Evolutionary conservation across 2,329 filamentous ascomycete genomes (phyloP), one percentile per base, ranked within the genome.

Genomic region (Penicillium sp.): DNA sequence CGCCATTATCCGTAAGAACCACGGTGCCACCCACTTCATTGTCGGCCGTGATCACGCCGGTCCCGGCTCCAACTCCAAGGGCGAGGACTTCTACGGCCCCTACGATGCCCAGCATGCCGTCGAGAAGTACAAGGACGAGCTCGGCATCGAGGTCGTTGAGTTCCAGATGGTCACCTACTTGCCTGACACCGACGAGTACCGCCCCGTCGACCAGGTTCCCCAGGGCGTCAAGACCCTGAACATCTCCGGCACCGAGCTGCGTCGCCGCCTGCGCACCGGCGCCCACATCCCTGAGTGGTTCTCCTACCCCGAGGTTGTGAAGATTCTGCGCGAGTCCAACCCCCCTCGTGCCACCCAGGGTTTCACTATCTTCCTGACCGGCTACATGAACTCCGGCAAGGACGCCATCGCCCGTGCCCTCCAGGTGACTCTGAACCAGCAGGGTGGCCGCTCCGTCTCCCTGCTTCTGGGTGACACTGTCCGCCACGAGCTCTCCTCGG

Each of bases 141-240:
- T 99, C 56, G 94, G 92, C 67, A 99, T 99, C 70, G 90, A 96
- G 79, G 94, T 99, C 69, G 94, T 99, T 60, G 91, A 94, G 63
- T 99, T 99, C 87, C 92, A 97, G 81, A 91, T 95, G 85, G 96
- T 99, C 87, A 97, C 95, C 58, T 99, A 97, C 79, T 87, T 97
- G 53, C 94, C 94, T 63, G 94, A 97, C 77, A 87, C 85, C 70
- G 94, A 99, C 74, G 94, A 97, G 81, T 99, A 99, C 81, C 85
- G 84, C 66, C 94, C 94, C 51, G 85, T 91, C 74, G 90, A 99
- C 76, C 84, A 96, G 79, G 92, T 99, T 56, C 79, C 87, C 65
- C 79, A 85, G 68, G 91, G 90, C 61, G 81, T 88, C 68, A 89
- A 90, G 74, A 97, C 92, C 46, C 83, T 90, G 62, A 90, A 92